phyloP scores from a whole-genome alignment of 345 rosid genomes.

The Populus nigra region DNA sequence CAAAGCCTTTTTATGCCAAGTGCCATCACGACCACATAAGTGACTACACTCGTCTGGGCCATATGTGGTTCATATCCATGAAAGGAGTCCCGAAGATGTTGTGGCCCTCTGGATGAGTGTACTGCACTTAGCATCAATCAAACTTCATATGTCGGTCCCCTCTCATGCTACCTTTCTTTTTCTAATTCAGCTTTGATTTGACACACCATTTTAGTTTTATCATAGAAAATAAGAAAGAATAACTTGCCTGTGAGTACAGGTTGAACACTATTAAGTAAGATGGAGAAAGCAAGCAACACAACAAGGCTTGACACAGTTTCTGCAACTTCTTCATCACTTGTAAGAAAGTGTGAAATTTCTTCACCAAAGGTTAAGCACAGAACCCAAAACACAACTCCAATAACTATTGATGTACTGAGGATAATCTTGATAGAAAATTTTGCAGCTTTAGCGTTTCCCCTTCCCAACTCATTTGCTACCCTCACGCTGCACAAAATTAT shows the following conservation, averaged over 20 bases:
- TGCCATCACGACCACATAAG: no score
- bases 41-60: no score
- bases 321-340: slow-evolving; percentile 37
- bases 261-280: slow-evolving; percentile 62
- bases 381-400: slow-evolving; percentile 42
- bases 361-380: slow-evolving; percentile 42
- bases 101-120: no score
- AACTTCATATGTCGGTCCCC: no score
- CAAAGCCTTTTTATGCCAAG: no score
- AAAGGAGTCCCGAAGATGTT: no score
- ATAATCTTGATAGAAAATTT: slow-evolving; percentile 36
- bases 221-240: not conserved
- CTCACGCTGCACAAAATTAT: slow-evolving; percentile 35
- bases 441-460: slow-evolving; percentile 37
- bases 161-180: no score
- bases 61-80: no score
- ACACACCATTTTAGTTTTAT: no score
- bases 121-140: no score
- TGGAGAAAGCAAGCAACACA: slow-evolving; percentile 51
- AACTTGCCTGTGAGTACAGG: slow-evolving; percentile 46
- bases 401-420: slow-evolving; percentile 14
- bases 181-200: no score
- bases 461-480: slow-evolving; percentile 53
- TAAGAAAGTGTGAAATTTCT: slow-evolving; percentile 42
- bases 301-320: slow-evolving; percentile 49